Conservation (phyloP, 257 asterid species). For the Solanum peruvianum region DNA sequence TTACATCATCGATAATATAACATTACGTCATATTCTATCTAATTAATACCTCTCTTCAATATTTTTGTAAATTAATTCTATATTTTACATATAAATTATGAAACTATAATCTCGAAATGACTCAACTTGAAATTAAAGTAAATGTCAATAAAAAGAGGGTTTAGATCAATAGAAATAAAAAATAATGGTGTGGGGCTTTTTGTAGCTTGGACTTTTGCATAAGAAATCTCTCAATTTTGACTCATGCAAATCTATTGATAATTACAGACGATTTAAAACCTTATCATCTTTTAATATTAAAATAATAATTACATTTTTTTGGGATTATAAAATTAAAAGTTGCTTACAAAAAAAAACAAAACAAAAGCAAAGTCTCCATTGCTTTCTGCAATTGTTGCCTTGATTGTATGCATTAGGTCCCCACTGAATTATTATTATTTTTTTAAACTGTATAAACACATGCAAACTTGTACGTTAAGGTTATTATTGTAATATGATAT, state of each 20-base stretch:
- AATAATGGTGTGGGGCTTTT: constrained; percentile 10
- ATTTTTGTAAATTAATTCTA: background rate
- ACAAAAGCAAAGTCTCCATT: constrained; percentile 5
- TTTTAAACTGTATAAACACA: background rate
- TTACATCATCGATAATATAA: background rate
- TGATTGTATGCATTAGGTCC: constrained; percentile 39
- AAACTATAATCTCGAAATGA: background rate
- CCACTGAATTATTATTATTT: constrained; percentile 17
- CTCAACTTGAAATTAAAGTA: background rate
- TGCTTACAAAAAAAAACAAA: background rate
- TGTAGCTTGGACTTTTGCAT: constrained; percentile 18
- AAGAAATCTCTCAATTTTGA: constrained; percentile 6
- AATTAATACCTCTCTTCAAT: too few relatives aligned
- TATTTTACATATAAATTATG: background rate
- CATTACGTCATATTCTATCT: too few relatives aligned
- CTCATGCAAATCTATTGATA: constrained; percentile 15
- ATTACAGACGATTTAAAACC: constrained; percentile 2
- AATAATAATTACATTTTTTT: background rate
- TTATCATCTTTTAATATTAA: constrained; percentile 7
- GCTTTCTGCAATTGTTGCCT: constrained; percentile 28
- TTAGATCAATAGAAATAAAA: background rate
- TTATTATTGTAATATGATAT: background rate
- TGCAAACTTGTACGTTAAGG: background rate
- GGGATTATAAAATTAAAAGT: background rate
- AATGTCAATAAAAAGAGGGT: constrained; percentile 1